phyloP scores from a whole-genome alignment of 2,329 filamentous ascomycete species.

The Sclerotinia glacialis region DNA sequence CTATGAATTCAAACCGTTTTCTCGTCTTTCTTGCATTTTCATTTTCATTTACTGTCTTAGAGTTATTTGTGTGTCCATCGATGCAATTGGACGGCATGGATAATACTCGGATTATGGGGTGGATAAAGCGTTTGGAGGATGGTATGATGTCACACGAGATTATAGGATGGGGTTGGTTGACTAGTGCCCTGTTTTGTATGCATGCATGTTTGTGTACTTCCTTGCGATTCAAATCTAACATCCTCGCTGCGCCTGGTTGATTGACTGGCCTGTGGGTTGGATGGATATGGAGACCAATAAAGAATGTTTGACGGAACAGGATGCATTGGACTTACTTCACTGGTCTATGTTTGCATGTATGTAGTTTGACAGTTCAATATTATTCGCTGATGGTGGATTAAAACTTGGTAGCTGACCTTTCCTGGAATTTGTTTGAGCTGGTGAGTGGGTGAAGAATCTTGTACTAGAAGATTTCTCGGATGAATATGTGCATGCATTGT shows the following conservation, averaged over 20 bases:
- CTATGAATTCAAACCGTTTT: not conserved
- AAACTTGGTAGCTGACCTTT: too few relatives aligned
- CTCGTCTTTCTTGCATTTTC: not conserved
- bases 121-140: not conserved
- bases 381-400: too few relatives aligned
- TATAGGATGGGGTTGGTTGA: not conserved
- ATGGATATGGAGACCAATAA: not conserved
- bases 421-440: too few relatives aligned
- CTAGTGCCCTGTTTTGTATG: not conserved
- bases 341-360: not conserved
- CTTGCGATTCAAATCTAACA: not conserved
- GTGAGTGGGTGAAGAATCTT: too few relatives aligned
- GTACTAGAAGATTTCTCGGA: too few relatives aligned
- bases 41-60: not conserved
- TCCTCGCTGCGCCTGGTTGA: not conserved
- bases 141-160: not conserved
- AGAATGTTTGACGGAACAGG: not conserved
- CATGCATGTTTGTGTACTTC: not conserved
- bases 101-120: not conserved
- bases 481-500: too few relatives aligned
- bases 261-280: not conserved
- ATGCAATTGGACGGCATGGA: not conserved
- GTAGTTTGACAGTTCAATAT: slow-evolving; percentile 3
- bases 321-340: not conserved
- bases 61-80: not conserved